These are phyloP conservation scores for Salix exigua DNA, from an alignment of 345 rosid genomes.

Conservation along the genomic window DNA sequence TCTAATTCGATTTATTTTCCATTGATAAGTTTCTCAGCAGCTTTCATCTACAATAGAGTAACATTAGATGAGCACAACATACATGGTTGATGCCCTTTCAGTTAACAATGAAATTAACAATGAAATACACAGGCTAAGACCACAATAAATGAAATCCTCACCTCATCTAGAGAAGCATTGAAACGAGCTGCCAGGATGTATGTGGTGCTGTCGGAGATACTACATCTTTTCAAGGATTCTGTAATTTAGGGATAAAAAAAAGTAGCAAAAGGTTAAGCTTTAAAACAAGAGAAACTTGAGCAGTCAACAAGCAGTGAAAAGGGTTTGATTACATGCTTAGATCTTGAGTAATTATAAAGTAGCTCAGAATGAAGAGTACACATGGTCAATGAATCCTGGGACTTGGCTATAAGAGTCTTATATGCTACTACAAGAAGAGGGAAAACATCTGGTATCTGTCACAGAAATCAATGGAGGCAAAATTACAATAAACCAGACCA, in stretches of 20 bases:
- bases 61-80: not conserved
- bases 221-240: conserved; percentile 86
- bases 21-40: conserved; percentile 47
- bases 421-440: conserved; percentile 87
- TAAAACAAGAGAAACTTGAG: not conserved
- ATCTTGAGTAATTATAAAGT: conserved; percentile 81
- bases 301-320: conserved; percentile 2
- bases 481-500: not conserved
- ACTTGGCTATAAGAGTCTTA: conserved; percentile 66
- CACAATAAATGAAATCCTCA: conserved; percentile 13
- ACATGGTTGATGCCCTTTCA: not conserved
- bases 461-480: conserved; percentile 1
- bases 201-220: conserved; percentile 62
- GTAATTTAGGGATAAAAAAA: conserved; percentile 50
- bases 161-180: conserved; percentile 65
- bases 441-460: conserved; percentile 75
- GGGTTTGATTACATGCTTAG: conserved; percentile 68
- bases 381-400: conserved; percentile 69
- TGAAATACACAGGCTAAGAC: not conserved
- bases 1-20: conserved; percentile 72
- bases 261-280: not conserved
- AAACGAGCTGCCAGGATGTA: conserved; percentile 83
- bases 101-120: too few relatives aligned
- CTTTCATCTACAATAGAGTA: conserved; percentile 51
- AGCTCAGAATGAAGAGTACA: conserved; percentile 92